A percentile compares a stretch with the other conserved stretches of the same genome.
These are phyloP conservation scores for Leccinum sublutescens DNA, from an alignment of 768 basidiomycete genomes.

Conservation along the genomic window DNA sequence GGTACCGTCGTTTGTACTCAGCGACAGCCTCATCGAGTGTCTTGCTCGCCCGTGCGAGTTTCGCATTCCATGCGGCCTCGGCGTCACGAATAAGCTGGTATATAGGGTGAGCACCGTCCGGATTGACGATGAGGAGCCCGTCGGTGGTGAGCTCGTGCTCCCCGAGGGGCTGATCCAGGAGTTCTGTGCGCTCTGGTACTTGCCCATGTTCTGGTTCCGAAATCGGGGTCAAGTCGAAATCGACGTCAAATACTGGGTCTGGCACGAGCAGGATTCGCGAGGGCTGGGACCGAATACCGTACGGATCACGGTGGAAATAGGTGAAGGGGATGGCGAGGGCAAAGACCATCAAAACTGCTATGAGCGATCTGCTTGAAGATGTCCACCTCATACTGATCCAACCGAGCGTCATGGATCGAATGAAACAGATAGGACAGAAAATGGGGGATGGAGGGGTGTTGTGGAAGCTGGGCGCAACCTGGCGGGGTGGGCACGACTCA, in stretches of 20 bases:
- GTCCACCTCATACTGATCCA: slow-evolving; percentile 1
- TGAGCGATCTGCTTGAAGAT: not conserved
- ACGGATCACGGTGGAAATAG: not conserved
- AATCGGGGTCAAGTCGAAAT: not conserved
- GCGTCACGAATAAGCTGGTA: slow-evolving; percentile 40
- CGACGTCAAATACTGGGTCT: not conserved
- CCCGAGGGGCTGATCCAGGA: not conserved
- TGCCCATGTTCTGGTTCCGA: not conserved
- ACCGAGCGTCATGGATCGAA: not conserved
- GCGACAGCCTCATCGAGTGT: slow-evolving; percentile 37
- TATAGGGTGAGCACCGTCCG: slow-evolving; percentile 42
- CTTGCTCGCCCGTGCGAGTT: slow-evolving; percentile 34
- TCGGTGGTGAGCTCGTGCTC: slow-evolving; percentile 25
- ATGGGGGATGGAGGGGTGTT: not conserved
- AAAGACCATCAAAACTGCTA: not conserved
- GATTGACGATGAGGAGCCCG: slow-evolving; percentile 36
- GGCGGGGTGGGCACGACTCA: not conserved
- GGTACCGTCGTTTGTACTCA: slow-evolving; percentile 39
- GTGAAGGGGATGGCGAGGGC: not conserved
- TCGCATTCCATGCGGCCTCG: slow-evolving; percentile 36
- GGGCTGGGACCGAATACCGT: too few species aligned
- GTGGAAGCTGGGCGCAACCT: not conserved
- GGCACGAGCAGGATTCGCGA: not conserved
- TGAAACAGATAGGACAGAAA: not conserved
- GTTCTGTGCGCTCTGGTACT: not conserved